Conservation (phyloP, 202 grass and related monocot genomes). For the Cymbopogon flexuosus region DNA sequence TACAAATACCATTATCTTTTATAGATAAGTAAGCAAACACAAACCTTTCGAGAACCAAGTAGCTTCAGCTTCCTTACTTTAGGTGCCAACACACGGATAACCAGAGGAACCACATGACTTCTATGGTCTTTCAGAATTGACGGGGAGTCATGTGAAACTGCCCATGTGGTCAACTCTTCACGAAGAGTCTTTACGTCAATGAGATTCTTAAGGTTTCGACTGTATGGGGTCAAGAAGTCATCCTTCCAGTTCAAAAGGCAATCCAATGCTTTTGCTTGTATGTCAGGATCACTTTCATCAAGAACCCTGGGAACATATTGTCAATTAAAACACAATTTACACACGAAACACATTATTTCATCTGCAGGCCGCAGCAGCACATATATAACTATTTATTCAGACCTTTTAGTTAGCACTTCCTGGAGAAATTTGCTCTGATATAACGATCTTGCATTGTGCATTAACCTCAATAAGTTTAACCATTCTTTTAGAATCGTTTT, state of each 20-base stretch:
- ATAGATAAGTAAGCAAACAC: constrained; percentile 27
- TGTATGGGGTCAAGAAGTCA: constrained; percentile 58
- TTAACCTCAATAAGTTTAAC: constrained; percentile 71
- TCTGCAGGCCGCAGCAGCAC: not conserved
- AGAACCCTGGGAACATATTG: constrained; percentile 59
- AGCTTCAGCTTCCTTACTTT: constrained; percentile 83
- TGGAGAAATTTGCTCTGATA: constrained; percentile 65
- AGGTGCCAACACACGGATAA: constrained; percentile 75
- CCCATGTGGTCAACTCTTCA: constrained; percentile 90
- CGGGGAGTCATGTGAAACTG: constrained; percentile 66
- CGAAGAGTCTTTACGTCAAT: constrained; percentile 62
- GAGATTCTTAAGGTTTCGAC: constrained; percentile 66
- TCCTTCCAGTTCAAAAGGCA: constrained; percentile 91
- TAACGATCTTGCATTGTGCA: constrained; percentile 82
- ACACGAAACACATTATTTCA: constrained; percentile 15
- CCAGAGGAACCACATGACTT: constrained; percentile 56
- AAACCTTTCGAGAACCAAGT: constrained; percentile 89
- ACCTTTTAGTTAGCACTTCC: constrained; percentile 81
- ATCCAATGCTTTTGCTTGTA: constrained; percentile 83
- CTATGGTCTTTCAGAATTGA: constrained; percentile 77
- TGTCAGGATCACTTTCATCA: constrained; percentile 74
- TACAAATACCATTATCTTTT: not conserved
- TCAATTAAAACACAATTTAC: constrained; percentile 17
- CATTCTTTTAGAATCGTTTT: constrained; percentile 86
- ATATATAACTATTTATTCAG: constrained; percentile 31